phyloP scores from a whole-genome alignment of 768 basidiomycete species.

The Lentinula boryana region DNA sequence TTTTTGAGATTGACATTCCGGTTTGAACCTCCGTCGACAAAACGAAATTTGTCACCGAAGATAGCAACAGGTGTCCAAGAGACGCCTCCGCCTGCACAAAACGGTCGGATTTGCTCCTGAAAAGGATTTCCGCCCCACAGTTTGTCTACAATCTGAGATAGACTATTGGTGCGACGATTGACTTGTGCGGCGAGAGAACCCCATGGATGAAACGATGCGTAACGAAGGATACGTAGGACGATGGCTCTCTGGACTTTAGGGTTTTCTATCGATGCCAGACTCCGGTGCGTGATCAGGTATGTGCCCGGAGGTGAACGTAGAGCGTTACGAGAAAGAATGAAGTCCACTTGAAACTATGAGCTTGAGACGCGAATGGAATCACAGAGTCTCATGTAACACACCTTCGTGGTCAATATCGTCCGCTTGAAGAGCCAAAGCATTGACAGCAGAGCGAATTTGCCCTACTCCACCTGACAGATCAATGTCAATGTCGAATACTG shows the following conservation, averaged over 20 bases:
- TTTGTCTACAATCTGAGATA: slow-evolving; percentile 39
- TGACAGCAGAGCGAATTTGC: slow-evolving; percentile 31
- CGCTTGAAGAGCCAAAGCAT: slow-evolving; percentile 25
- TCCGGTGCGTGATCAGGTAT: slow-evolving; percentile 35
- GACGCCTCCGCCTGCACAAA: slow-evolving; percentile 57
- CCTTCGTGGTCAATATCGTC: slow-evolving; percentile 42
- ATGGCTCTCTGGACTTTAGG: slow-evolving; percentile 32
- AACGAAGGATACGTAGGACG: slow-evolving; percentile 56
- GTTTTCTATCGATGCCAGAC: slow-evolving; percentile 27
- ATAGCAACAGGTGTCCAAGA: slow-evolving; percentile 54
- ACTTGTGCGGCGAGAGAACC: slow-evolving; percentile 62
- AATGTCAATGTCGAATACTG: slow-evolving; percentile 22
- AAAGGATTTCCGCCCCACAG: slow-evolving; percentile 39
- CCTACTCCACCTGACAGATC: slow-evolving; percentile 25
- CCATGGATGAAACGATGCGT: slow-evolving; percentile 72
- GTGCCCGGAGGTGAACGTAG: slow-evolving; percentile 45
- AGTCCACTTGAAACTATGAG: slow-evolving; percentile 31
- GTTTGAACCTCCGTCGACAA: slow-evolving; percentile 9
- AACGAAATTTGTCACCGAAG: slow-evolving; percentile 16
- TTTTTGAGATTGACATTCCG: slow-evolving; percentile 1
- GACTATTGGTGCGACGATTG: slow-evolving; percentile 38
- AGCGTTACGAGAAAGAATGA: slow-evolving; percentile 26
- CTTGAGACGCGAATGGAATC: not conserved
- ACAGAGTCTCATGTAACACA: slow-evolving; percentile 12
- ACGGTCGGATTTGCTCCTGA: slow-evolving; percentile 20